Evolutionary conservation across 495 filamentous ascomycete species (phyloP).

Genomic region (Cairneyella variabilis): DNA sequence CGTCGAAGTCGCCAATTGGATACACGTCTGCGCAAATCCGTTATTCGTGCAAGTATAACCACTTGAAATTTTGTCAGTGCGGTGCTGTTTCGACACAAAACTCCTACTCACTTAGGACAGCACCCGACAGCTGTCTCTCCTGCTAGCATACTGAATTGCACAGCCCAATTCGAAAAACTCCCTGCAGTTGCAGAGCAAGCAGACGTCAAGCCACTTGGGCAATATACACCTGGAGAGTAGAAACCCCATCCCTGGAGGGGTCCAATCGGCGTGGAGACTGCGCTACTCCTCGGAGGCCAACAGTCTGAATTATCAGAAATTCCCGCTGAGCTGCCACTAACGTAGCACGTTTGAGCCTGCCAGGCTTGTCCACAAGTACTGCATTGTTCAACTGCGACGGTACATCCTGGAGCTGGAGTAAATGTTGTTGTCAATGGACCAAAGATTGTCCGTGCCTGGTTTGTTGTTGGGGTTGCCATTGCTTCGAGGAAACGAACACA

Average conservation of each 20-base stretch:
- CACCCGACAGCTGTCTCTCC: background rate
- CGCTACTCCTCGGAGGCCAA: background rate
- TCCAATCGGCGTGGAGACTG: background rate
- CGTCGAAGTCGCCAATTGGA: background rate
- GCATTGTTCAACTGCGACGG: background rate
- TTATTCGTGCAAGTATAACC: constrained; percentile 1
- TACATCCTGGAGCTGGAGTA: background rate
- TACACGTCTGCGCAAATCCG: constrained; percentile 4
- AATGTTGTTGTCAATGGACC: background rate
- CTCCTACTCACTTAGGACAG: background rate
- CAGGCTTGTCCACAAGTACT: background rate
- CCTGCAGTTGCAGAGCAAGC: background rate
- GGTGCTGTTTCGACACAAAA: too few relatives aligned
- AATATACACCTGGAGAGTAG: background rate
- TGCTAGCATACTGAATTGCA: background rate
- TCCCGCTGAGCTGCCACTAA: background rate
- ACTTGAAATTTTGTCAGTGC: too few relatives aligned
- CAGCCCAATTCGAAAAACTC: background rate
- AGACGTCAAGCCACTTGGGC: background rate
- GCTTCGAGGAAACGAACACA: too few relatives aligned
- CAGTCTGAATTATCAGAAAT: background rate
- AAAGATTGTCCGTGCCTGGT: background rate
- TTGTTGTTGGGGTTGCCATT: too few relatives aligned
- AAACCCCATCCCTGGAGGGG: background rate
- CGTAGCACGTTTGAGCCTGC: background rate